Evolutionary conservation across 805 yeast genomes (phyloP), one percentile per base, ranked within the genome.

Genomic region (Ogataea pilisensis): DNA sequence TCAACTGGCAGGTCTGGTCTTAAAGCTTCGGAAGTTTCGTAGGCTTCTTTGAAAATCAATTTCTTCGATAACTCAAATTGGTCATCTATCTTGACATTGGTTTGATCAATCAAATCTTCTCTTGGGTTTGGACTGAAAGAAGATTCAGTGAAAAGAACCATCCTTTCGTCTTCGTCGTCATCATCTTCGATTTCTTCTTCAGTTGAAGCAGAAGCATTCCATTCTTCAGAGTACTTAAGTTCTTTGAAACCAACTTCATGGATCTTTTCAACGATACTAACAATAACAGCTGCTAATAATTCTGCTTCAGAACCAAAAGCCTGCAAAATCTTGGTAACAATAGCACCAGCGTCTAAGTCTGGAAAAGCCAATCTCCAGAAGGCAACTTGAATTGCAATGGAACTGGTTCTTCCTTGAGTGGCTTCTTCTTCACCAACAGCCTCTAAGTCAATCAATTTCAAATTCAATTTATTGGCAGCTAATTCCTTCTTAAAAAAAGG

Each of bases 1-100:
- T 82, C 72, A 37, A 85, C 83, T 18, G 96, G 88, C 47, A 87
- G 70, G 54, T 91, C 98, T 21, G 98, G 98, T 68, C 96, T 83
- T 58, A 91, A 72, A 8, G 72, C 68, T 35, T 69, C 60, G n/a
- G 63, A 51, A 35, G 79, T 69, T 14, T 65, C 70, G 56, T 69
- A 91, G 7, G 96, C 90, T 64, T 91, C 97, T 39, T 76, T 73
- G 76, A 91, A 91, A 13, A 85, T 74, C 43, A 90, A 61, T 53
- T 78, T 81, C 66, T 84, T 80, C 19, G 89, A 78, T 35, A 83
- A 66, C 29, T 78, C 84, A 18, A 63, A 49, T 37, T 58, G 57
- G 26, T 56, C 35, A 38, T 53, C 61, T 34, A 65, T 58, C 45
- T 66, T 59, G 30, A 70, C 64, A 9, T 65, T 52, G 1, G 68